Evolutionary conservation across 257 asterid genomes (phyloP).

Genomic region (Solanum rostratum): DNA sequence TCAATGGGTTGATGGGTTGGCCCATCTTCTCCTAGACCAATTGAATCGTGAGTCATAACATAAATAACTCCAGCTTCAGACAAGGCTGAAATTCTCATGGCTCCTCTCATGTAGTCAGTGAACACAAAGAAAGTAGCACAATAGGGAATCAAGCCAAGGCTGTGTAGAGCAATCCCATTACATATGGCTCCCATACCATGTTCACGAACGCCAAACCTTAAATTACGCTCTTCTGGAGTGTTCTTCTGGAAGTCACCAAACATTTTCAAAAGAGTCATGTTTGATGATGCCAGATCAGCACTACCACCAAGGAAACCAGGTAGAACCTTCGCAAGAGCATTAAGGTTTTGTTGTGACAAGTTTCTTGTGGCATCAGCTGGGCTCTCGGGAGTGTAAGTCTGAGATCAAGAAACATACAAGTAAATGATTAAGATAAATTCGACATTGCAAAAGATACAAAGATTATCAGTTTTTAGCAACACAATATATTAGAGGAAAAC

Average conservation of each 20-base stretch:
- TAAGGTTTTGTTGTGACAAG: constrained; percentile 52
- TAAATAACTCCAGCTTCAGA: constrained; percentile 55
- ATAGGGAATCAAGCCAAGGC: constrained; percentile 73
- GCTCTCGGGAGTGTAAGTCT: constrained; percentile 60
- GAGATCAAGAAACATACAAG: constrained; percentile 2
- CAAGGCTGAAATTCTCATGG: constrained; percentile 79
- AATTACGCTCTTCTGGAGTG: constrained; percentile 57
- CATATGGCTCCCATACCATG: constrained; percentile 85
- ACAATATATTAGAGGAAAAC: not conserved
- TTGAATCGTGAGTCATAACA: constrained; percentile 69
- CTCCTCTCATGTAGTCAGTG: constrained; percentile 93
- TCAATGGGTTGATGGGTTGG: constrained; percentile 76
- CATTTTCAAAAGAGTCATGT: constrained; percentile 70
- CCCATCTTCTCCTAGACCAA: constrained; percentile 71
- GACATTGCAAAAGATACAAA: not conserved
- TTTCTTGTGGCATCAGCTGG: constrained; percentile 64
- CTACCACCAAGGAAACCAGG: constrained; percentile 88
- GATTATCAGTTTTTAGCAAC: not conserved
- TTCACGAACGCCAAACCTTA: constrained; percentile 68
- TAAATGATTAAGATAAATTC: not conserved
- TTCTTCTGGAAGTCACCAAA: constrained; percentile 74
- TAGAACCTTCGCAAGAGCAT: constrained; percentile 67
- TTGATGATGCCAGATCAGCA: constrained; percentile 88
- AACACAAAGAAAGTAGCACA: constrained; percentile 85
- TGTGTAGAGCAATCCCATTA: constrained; percentile 69